Conservation (phyloP, 2,329 filamentous ascomycete genomes). For the Exutisphaerella laricina region DNA sequence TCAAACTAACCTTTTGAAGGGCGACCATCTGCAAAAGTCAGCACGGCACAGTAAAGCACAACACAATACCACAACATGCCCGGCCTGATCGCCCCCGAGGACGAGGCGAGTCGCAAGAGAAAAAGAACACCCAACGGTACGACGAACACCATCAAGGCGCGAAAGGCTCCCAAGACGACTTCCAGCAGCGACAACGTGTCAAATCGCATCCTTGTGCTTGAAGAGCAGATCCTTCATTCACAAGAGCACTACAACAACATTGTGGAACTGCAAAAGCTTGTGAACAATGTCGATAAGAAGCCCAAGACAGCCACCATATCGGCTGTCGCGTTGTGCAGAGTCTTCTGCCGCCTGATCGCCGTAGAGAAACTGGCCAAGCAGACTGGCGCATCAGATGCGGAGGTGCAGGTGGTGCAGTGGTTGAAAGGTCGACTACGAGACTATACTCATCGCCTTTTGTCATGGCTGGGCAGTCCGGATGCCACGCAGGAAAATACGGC, state of each 20-base stretch:
- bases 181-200: slow-evolving; percentile 39
- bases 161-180: slow-evolving; percentile 36
- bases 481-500: slow-evolving; percentile 60
- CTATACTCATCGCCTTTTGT: slow-evolving; percentile 52
- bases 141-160: slow-evolving; percentile 27
- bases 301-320: slow-evolving; percentile 51
- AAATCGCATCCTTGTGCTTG: slow-evolving; percentile 65
- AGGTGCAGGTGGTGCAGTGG: slow-evolving; percentile 70
- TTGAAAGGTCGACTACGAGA: slow-evolving; percentile 68
- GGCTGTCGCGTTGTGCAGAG: slow-evolving; percentile 74
- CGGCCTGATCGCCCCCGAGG: slow-evolving; percentile 22
- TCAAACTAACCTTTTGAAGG: not conserved
- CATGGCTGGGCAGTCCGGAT: slow-evolving; percentile 56
- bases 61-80: slow-evolving; percentile 34
- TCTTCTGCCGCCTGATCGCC: slow-evolving; percentile 76
- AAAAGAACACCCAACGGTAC: slow-evolving; percentile 34
- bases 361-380: slow-evolving; percentile 64
- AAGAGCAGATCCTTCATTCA: slow-evolving; percentile 76
- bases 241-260: slow-evolving; percentile 93
- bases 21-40: not conserved
- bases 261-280: slow-evolving; percentile 56
- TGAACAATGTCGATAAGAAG: slow-evolving; percentile 50
- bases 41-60: not conserved
- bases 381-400: slow-evolving; percentile 63
- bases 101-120: slow-evolving; percentile 37